Base-by-base conservation (phyloP, 2,329 filamentous ascomycete genomes). In the Colletotrichum theobromicola region DNA sequence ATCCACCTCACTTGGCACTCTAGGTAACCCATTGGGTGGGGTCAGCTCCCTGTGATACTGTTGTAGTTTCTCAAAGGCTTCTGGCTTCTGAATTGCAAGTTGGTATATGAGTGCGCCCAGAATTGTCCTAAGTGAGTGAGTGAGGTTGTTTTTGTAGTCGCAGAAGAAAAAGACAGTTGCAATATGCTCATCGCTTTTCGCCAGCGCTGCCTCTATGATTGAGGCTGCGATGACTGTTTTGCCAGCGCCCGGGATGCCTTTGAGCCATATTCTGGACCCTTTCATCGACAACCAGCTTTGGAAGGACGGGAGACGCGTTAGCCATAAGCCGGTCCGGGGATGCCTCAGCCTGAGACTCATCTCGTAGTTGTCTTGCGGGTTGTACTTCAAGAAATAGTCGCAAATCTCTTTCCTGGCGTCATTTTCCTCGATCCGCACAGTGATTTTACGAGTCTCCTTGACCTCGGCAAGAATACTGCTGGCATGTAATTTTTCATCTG, bases 161-260 rank as follows among this genome's bases (percentile, higher is more conserved):
- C 70, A 72, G 4, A 72, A 72, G 4, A 72, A 72, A 13, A 72
- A 72, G 5, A 30, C 70, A 1, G 24, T 15, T 13, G 70, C 26
- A 4, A 18, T 46, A 1, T 28, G 26, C 2, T 62, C 42, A 4
- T 32, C 9, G n/a, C 32, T 42, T 12, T 13, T 9, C 4, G 3
- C 70, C 18, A 72, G 24, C 2, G 46, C 65, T 12, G 37, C 37
- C 7, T 63, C 57, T 2, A 72, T 64, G 5, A 72, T 64, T 1
- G 57, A 63, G 5, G 21, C 70, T 1, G 70, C 70, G 2, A 72
- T 64, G 0, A 72, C 64, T 3, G 70, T 72, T 32, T 72, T 72
- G 1, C 70, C 70, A 1, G 65, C 64, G 4, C 70, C 70, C 2
- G 70, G 70, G 13, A 72, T 72, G 0, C 70, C 65, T 4, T 55